A percentile compares a stretch with the other conserved stretches of the same genome.
Evolutionary conservation across 345 rosid genomes (phyloP).

Genomic region (Dimocarpus longan): DNA sequence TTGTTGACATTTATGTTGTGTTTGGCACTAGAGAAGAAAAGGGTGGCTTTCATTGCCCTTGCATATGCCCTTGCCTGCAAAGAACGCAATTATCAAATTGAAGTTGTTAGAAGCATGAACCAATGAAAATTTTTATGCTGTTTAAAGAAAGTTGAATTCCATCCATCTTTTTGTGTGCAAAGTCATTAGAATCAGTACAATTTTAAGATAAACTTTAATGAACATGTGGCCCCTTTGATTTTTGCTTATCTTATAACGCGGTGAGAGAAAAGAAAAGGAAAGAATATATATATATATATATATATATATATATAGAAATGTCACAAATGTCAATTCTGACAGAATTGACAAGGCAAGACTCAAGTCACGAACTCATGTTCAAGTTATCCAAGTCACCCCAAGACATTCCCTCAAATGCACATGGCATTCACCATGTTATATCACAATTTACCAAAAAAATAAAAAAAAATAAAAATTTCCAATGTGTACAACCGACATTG

Average conservation of each 20-base stretch:
- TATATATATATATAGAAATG: background rate
- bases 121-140: background rate
- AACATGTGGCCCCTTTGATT: constrained; percentile 30
- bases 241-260: constrained; percentile 30
- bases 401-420: constrained; percentile 9
- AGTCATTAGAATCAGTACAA: background rate
- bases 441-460: too few relatives aligned
- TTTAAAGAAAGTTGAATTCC: constrained; percentile 1
- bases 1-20: constrained; percentile 97
- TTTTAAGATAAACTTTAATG: constrained; percentile 19
- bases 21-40: constrained; percentile 94
- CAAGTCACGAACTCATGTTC: background rate
- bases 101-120: background rate
- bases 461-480: too few relatives aligned
- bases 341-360: constrained; percentile 28
- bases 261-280: constrained; percentile 11
- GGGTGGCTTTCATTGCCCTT: constrained; percentile 87
- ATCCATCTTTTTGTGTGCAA: background rate
- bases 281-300: too few relatives aligned
- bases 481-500: too few relatives aligned
- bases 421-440: background rate
- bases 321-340: constrained; percentile 22
- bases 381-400: constrained; percentile 15
- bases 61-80: constrained; percentile 93
- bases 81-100: background rate